phyloP scores from a whole-genome alignment of 2,329 filamentous ascomycete genomes.

The Cytospora piceicola region DNA sequence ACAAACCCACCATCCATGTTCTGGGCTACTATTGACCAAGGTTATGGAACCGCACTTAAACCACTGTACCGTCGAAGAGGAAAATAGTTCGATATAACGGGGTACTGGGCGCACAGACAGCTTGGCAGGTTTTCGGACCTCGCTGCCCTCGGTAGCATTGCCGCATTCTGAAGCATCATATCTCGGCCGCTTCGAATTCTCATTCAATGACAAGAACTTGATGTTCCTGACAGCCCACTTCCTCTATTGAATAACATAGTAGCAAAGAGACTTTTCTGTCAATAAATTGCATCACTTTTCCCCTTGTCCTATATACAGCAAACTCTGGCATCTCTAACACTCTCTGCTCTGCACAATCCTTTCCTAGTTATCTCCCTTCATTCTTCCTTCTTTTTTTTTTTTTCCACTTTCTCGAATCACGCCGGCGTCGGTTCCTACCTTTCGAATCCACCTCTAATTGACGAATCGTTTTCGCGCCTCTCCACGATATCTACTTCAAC shows the following conservation, averaged over 20 bases:
- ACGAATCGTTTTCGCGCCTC: not conserved
- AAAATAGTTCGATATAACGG: slow-evolving; percentile 1
- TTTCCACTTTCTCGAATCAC: slow-evolving; percentile 17
- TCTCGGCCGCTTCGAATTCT: not conserved
- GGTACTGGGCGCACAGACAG: slow-evolving; percentile 11
- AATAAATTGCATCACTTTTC: slow-evolving; percentile 17
- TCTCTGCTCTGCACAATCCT: slow-evolving; percentile 33
- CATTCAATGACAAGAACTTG: not conserved
- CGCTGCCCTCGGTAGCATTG: not conserved
- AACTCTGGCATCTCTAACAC: slow-evolving; percentile 55
- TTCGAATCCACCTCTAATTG: slow-evolving; percentile 13
- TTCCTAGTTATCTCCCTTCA: slow-evolving; percentile 29
- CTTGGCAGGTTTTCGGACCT: not conserved
- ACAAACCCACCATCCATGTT: slow-evolving; percentile 6
- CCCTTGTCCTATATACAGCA: slow-evolving; percentile 40
- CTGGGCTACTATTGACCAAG: slow-evolving; percentile 8
- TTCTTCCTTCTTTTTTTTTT: too few relatives aligned
- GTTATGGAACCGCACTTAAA: slow-evolving; percentile 19
- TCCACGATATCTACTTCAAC: not conserved
- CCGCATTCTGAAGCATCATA: not conserved
- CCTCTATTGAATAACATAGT: not conserved
- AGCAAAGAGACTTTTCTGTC: slow-evolving; percentile 14
- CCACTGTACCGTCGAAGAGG: slow-evolving; percentile 13
- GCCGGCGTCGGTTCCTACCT: slow-evolving; percentile 29
- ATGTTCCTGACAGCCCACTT: not conserved